These are phyloP conservation scores for Mortierella antarctica DNA, from an alignment of 192 early-diverging fungal genomes.

Conservation along the genomic window DNA sequence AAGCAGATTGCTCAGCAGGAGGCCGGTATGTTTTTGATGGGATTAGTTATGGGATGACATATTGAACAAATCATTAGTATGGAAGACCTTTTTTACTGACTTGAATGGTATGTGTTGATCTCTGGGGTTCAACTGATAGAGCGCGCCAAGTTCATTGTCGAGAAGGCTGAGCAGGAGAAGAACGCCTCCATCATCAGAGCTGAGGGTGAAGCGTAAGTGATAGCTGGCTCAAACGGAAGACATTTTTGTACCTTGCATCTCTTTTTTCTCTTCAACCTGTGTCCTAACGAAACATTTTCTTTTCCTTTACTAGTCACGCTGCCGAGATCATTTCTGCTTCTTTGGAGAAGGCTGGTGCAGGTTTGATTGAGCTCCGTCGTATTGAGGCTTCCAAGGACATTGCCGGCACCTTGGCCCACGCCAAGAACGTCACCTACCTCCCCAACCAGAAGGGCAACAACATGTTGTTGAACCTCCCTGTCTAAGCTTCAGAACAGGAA, in stretches of 20 bases:
- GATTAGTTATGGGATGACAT: not conserved
- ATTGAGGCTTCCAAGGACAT: slow-evolving; percentile 99
- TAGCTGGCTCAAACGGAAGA: not conserved
- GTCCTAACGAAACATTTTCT: not conserved
- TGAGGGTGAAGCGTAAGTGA: slow-evolving; percentile 90
- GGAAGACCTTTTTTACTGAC: not conserved
- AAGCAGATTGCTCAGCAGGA: slow-evolving; percentile 99
- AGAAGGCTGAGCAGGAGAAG: slow-evolving; percentile 99
- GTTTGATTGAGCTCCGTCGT: slow-evolving; percentile 93
- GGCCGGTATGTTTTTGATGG: slow-evolving; percentile 61
- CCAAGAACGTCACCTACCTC: slow-evolving; percentile 92
- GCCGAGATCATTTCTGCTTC: slow-evolving; percentile 93
- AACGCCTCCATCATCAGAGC: slow-evolving; percentile 96
- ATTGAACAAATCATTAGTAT: not conserved
- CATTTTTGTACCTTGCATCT: not conserved
- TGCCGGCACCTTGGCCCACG: slow-evolving; percentile 83
- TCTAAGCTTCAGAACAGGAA: slow-evolving; percentile 16
- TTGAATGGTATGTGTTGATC: not conserved
- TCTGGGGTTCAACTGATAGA: slow-evolving; percentile 56
- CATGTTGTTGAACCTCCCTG: slow-evolving; percentile 53
- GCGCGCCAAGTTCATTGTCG: slow-evolving; percentile 97
- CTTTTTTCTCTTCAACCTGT: not conserved
- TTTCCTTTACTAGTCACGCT: slow-evolving; percentile 58
- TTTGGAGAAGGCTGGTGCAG: slow-evolving; percentile 91
- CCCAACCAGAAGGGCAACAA: slow-evolving; percentile 68